Evolutionary conservation across 2,329 filamentous ascomycete species (phyloP).

Genomic region (Colletotrichum gloeosporioides): DNA sequence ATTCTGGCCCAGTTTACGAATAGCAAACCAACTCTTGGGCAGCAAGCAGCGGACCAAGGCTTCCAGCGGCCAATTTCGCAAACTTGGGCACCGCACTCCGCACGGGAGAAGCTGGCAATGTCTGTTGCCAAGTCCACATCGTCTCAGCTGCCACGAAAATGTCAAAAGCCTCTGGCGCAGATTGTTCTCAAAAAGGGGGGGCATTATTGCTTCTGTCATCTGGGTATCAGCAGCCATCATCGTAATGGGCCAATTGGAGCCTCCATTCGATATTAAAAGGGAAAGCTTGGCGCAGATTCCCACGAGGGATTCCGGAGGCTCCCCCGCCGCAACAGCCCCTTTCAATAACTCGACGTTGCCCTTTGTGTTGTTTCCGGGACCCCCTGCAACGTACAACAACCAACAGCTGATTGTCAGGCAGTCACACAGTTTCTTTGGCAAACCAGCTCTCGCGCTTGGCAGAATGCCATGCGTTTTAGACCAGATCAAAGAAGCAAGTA

Average conservation of each 20-base stretch:
- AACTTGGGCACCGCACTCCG: background rate
- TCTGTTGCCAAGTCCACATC: background rate
- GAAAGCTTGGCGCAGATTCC: constrained; percentile 1
- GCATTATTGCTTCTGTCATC: background rate
- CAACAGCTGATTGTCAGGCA: background rate
- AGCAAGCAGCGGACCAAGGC: background rate
- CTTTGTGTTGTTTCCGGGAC: background rate
- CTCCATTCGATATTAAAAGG: background rate
- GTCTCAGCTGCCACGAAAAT: background rate
- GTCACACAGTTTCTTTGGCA: background rate
- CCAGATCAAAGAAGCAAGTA: background rate
- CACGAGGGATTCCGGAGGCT: constrained; percentile 11
- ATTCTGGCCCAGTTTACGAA: background rate
- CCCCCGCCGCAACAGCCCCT: background rate
- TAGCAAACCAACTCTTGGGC: background rate
- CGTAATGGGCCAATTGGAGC: background rate
- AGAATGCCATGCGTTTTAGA: background rate
- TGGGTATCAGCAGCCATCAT: background rate
- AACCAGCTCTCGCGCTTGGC: background rate
- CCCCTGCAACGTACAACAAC: background rate
- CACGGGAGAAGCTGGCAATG: background rate
- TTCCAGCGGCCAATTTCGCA: background rate
- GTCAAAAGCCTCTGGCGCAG: background rate
- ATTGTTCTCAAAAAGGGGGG: background rate
- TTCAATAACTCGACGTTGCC: background rate